These are phyloP conservation scores for Podospora sp. DNA, from an alignment of 495 filamentous ascomycete genomes.

Conservation along the genomic window DNA sequence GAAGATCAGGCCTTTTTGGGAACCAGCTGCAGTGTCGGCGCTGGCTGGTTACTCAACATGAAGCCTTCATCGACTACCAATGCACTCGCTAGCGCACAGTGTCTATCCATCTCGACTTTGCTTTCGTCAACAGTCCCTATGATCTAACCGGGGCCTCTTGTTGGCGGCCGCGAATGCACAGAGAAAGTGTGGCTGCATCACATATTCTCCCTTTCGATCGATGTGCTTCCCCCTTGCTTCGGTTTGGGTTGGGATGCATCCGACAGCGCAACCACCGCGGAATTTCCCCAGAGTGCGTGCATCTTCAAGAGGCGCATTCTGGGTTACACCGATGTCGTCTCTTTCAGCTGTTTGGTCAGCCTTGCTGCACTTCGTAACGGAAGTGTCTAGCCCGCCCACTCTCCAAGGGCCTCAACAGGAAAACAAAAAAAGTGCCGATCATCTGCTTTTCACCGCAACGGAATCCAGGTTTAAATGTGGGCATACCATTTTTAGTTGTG, in stretches of 20 bases:
- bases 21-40: not conserved
- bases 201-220: slow-evolving; percentile 17
- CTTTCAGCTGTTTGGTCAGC: not conserved
- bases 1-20: not conserved
- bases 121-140: not conserved
- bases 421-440: not conserved
- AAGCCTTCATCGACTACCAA: not conserved
- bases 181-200: slow-evolving; percentile 15
- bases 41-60: not conserved
- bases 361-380: not conserved
- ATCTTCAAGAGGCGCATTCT: not conserved
- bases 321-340: not conserved
- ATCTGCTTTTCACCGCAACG: too few species aligned
- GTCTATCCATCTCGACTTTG: not conserved
- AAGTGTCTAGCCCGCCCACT: not conserved
- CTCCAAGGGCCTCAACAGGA: not conserved
- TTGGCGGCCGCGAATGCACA: slow-evolving; percentile 5
- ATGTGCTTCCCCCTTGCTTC: slow-evolving; percentile 17
- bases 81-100: not conserved
- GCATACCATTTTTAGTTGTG: too few species aligned
- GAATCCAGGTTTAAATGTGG: too few species aligned
- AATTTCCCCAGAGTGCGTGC: slow-evolving; percentile 16
- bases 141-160: not conserved
- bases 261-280: slow-evolving; percentile 14
- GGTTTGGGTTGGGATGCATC: slow-evolving; percentile 11